These are phyloP conservation scores for Pestalotiopsis sp. DNA, from an alignment of 2,329 filamentous ascomycete species.

Conservation along the genomic window DNA sequence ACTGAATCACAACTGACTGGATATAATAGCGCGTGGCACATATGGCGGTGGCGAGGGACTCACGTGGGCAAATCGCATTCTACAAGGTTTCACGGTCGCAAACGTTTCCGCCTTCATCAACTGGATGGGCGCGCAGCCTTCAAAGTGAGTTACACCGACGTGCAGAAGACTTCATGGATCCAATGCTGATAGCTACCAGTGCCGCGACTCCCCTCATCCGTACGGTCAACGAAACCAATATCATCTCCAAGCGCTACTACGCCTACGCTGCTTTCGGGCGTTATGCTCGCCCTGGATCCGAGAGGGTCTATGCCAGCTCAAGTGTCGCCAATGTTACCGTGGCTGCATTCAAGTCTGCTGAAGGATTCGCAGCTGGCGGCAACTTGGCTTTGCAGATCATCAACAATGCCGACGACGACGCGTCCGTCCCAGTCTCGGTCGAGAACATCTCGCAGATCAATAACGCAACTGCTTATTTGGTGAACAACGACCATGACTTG, in stretches of 20 bases:
- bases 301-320: constrained; percentile 5
- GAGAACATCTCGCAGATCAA: background rate
- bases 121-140: constrained; percentile 9
- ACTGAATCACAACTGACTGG: background rate
- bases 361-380: background rate
- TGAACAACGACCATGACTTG: constrained; percentile 4
- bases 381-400: constrained; percentile 6
- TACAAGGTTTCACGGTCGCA: constrained; percentile 8
- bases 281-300: constrained; percentile 1
- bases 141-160: background rate
- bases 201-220: constrained; percentile 4
- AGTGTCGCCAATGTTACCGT: constrained; percentile 1
- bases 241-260: constrained; percentile 8
- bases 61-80: constrained; percentile 4
- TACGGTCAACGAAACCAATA: constrained; percentile 5
- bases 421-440: background rate
- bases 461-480: background rate
- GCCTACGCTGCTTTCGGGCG: constrained; percentile 4
- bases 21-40: background rate
- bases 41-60: constrained; percentile 5
- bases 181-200: background rate
- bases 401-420: constrained; percentile 2
- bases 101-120: constrained; percentile 8
- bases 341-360: background rate
- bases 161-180: background rate